Evolutionary conservation across 805 yeast species (phyloP).

Genomic region (Pichia thaimueangensis): DNA sequence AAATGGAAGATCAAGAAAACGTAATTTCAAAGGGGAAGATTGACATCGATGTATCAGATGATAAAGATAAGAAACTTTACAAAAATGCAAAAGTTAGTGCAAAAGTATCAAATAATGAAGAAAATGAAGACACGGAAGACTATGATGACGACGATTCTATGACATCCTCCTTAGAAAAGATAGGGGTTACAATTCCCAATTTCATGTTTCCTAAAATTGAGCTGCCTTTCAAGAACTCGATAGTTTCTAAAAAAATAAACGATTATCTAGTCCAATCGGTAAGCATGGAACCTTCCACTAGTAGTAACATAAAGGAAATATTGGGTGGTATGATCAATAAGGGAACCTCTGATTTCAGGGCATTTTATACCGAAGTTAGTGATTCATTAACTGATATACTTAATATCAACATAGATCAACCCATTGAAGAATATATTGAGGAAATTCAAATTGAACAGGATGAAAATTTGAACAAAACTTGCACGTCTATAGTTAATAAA

Average conservation of each 20-base stretch:
- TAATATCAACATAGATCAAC: conserved; percentile 42
- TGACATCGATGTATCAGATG: no score
- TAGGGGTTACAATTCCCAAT: conserved; percentile 32
- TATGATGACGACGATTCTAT: conserved; percentile 29
- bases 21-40: no score
- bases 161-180: conserved; percentile 43
- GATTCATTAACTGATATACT: conserved; percentile 35
- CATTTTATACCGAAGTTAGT: conserved; percentile 23
- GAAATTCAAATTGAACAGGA: conserved; percentile 10
- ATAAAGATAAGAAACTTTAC: no score
- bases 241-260: conserved; percentile 7
- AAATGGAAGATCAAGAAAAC: no score
- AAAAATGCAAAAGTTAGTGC: no score
- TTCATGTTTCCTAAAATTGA: conserved; percentile 10
- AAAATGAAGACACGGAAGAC: neutral
- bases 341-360: conserved; percentile 17
- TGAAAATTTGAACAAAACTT: neutral
- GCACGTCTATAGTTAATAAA: neutral
- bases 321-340: conserved; percentile 11
- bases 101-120: no score
- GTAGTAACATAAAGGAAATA: conserved; percentile 7
- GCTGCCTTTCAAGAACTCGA: neutral
- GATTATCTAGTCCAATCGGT: conserved; percentile 8
- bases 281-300: conserved; percentile 8
- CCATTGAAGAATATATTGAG: conserved; percentile 39